Conservation (phyloP, 805 yeast species). For the Monosporozyma solicola region DNA sequence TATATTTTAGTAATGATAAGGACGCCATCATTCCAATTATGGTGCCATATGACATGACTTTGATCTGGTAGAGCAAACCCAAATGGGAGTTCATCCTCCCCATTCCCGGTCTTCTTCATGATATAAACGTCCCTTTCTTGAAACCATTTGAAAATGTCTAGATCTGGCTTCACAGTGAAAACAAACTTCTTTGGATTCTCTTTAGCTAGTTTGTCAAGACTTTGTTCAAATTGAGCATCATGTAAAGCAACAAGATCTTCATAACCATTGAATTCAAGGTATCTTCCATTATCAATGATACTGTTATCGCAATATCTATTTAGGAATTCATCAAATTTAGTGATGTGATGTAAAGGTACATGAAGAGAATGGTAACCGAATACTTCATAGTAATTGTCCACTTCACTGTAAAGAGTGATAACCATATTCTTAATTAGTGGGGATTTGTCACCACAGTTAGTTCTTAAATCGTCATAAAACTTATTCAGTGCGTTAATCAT, state of each 20-base stretch:
- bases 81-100: slow-evolving; percentile 13
- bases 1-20: slow-evolving; percentile 26
- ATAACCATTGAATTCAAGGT: slow-evolving; percentile 28
- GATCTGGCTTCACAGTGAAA: slow-evolving; percentile 32
- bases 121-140: slow-evolving; percentile 32
- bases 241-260: slow-evolving; percentile 25
- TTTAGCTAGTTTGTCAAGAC: slow-evolving; percentile 15
- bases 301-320: slow-evolving; percentile 10
- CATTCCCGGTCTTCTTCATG: slow-evolving; percentile 16
- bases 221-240: slow-evolving; percentile 12
- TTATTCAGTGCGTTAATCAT: slow-evolving; percentile 37
- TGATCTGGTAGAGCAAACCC: slow-evolving; percentile 23
- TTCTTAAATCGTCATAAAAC: slow-evolving; percentile 25
- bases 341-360: slow-evolving; percentile 31
- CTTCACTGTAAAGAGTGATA: slow-evolving; percentile 58
- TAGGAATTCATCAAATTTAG: slow-evolving; percentile 16
- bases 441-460: slow-evolving; percentile 12
- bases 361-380: slow-evolving; percentile 49
- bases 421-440: slow-evolving; percentile 28
- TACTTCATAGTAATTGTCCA: slow-evolving; percentile 55
- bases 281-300: slow-evolving; percentile 10
- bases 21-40: slow-evolving; percentile 32
- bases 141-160: slow-evolving; percentile 37
- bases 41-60: slow-evolving; percentile 38
- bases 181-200: slow-evolving; percentile 18